These are phyloP conservation scores for Plantago lanceolata DNA, from an alignment of 305 asterid species.

Conservation along the genomic window DNA sequence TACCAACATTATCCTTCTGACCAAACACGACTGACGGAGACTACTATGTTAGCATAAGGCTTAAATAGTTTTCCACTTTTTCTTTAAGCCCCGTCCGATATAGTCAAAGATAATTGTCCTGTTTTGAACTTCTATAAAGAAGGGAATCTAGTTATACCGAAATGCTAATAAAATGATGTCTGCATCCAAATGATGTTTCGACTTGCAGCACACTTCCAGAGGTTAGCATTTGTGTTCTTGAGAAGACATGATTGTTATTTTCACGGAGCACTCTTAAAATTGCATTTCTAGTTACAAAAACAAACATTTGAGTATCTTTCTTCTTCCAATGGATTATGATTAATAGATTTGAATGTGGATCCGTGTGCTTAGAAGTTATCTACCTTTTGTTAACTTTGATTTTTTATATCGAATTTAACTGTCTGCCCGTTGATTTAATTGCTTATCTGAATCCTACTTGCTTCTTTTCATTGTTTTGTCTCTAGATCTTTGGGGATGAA, in stretches of 20 bases:
- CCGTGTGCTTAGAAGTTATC: neutral
- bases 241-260: neutral
- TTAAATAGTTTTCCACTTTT: neutral
- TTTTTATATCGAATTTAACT: neutral
- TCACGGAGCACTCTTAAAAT: neutral
- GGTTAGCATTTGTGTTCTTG: slow-evolving; percentile 2
- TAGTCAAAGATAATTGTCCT: neutral
- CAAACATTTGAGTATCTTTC: neutral
- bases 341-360: neutral
- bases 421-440: neutral
- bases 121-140: slow-evolving; percentile 10
- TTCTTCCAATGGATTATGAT: neutral
- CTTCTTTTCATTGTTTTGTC: slow-evolving; percentile 23
- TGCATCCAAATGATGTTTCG: slow-evolving; percentile 14
- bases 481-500: slow-evolving; percentile 56
- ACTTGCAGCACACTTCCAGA: slow-evolving; percentile 15
- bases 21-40: slow-evolving; percentile 12
- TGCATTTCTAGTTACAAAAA: neutral
- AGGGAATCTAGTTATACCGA: neutral
- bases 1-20: slow-evolving; percentile 10
- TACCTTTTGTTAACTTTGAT: neutral
- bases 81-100: slow-evolving; percentile 15
- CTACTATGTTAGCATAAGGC: neutral
- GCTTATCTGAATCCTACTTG: neutral
- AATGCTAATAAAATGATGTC: slow-evolving; percentile 17